Base-by-base conservation (phyloP, 768 basidiomycete species). In the Lactifluus volemus region DNA sequence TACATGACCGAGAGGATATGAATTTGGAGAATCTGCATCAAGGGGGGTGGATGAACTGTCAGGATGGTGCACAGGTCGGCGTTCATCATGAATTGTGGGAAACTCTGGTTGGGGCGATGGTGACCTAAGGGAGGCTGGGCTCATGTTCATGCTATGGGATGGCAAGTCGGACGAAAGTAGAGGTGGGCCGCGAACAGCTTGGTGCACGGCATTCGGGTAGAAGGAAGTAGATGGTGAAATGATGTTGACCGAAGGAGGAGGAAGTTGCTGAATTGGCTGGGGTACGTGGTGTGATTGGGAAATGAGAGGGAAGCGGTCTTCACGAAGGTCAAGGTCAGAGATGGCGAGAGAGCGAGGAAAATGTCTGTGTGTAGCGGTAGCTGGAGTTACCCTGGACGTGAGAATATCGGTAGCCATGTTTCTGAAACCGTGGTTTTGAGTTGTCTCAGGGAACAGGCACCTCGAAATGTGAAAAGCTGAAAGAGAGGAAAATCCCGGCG, bases 291-390 rank as follows among this genome's bases (percentile, higher is more conserved):
- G 49, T 25, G 68, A 53, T 34, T 72, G 58, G 19, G 75, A 67
- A 51, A 74, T 59, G 17, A 48, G 50, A 15, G 79, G 75, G 65
- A 86, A 85, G 69, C 85, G 77, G 69, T 79, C 81, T 75, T 86
- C 86, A 67, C 78, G 77, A 70, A 82, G 79, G 72, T 84, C 83
- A 63, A 82, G 76, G 59, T 85, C 85, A 59, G 80, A 74, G 70
- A 84, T 77, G 44, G 75, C 68, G 60, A 86, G 76, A 45, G 78
- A 73, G 67, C 77, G 78, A 53, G 83, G 75, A 72, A 83, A 84
- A 63, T 79, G 70, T 58, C 70, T 71, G 42, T 61, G 77, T 68
- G 67, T 9, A 34, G 32, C 70, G 73, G 47, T 45, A 30, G 55
- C 2, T 34, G 32, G 6, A 14, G 55, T 34, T 30, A 73, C 62